Evolutionary conservation across 1,284 basidiomycete genomes (phyloP), one percentile per base, ranked within the genome.

Genomic region (Heterobasidion occidentale): DNA sequence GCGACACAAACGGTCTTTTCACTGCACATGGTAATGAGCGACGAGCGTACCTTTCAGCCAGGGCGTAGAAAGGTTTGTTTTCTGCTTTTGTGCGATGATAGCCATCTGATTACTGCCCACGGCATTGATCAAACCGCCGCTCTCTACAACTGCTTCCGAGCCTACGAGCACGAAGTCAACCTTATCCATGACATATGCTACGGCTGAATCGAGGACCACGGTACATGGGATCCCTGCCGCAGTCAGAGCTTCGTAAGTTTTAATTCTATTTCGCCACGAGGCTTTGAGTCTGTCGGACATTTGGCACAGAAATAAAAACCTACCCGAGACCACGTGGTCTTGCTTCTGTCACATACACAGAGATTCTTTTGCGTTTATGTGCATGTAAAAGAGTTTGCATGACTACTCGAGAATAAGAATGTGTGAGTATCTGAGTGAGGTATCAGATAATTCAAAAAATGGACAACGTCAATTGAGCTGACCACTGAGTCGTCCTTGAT

Each of bases 61-160:
- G 80, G 36, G 94, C 94, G 72, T 98, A 99, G 69, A 99, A 94
- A 2, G 97, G 96, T 69, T 96, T 98, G 65, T 94, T 91, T 57
- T 89, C 84, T 36, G 92, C 88, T 71, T 95, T 95, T 55, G 97
- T 55, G 97, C 96, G 58, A 98, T 91, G 63, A 98, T 88, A 2
- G 95, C 97, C 66, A 98, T 93, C 70, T 98, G 94, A 71, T 94
- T 95, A 61, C 93, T 95, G 50, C 95, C 96, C 48, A 94, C 90
- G 36, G 90, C 91, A 67, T 94, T 93, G 62, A 94, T 84, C 59
- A 94, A 74, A 9, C 92, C 92, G 50, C 91, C 95, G 62, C 89
- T 92, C 71, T 98, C 95, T 2, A 96, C 94, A 14, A 99, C 95
- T 7, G 95, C 96, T 74, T 99, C 96, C 27, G 94, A 94, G 9